These are phyloP conservation scores for Acanthamoeba sp. DNA, from an alignment of 208 protist genomes.

Conservation along the genomic window DNA sequence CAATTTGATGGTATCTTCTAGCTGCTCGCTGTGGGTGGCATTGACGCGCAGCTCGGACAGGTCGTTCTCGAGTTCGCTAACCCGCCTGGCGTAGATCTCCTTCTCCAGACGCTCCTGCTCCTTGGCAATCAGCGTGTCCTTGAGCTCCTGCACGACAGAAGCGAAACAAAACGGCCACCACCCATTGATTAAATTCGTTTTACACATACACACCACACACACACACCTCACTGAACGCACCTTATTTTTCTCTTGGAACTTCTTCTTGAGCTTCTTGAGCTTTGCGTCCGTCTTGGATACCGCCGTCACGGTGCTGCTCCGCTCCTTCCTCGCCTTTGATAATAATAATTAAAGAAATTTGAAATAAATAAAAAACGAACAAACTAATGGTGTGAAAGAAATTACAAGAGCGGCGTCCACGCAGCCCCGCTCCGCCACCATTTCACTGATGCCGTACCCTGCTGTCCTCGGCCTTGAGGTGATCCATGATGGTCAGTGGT, in stretches of 20 bases:
- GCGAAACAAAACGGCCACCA: background rate
- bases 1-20: background rate
- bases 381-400: too few relatives aligned
- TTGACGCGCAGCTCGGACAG: background rate
- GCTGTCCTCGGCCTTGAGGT: too few relatives aligned
- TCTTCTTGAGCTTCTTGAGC: slow-evolving; percentile 31
- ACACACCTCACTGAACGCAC: background rate
- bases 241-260: slow-evolving; percentile 29
- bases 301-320: background rate
- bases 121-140: slow-evolving; percentile 21
- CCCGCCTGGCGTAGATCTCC: background rate
- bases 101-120: background rate
- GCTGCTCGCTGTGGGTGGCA: background rate
- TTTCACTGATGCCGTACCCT: too few relatives aligned
- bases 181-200: background rate
- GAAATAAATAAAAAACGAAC: background rate
- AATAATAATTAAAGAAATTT: background rate
- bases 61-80: background rate
- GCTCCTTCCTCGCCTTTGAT: background rate
- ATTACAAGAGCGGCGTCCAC: too few relatives aligned
- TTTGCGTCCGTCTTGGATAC: background rate
- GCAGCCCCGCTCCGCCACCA: too few relatives aligned
- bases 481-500: too few relatives aligned
- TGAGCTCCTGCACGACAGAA: background rate
- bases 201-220: background rate